Evolutionary conservation across 805 yeast genomes (phyloP), one percentile per base, ranked within the genome.

Genomic region (fission yeast (Schizosaccharomyces pombe)): DNA sequence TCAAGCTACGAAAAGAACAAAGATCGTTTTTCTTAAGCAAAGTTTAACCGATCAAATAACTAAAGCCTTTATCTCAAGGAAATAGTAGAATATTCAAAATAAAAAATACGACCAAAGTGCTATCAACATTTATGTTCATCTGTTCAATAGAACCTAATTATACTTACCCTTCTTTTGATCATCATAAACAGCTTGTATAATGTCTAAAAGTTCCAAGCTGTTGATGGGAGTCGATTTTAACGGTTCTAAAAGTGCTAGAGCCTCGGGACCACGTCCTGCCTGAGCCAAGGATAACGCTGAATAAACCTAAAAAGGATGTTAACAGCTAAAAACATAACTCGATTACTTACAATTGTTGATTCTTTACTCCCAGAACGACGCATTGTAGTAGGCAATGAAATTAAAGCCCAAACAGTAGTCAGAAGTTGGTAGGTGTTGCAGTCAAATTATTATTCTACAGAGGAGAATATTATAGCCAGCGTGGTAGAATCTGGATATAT

Each of bases 251-350:
- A 43, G 30, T 16, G 28, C 30, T 22, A 43, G 19, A 26, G 49
- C 49, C n/a, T 43, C 49, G 14, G 49, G 14, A 43, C 49, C 49
- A n/a, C 49, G 49, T n/a, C 49, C 49, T n/a, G 30, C 19, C 26
- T 43, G 28, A 14, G 49, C 49, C 49, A 43, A 43, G 26, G 49
- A 22, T 5, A 43, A 29, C 14, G 49, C 49, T 14, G 49, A 43
- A n/a, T 43, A 43, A 19, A 43, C 49, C 49, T 43, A 9, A 16
- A 22, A 28, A 43, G 22, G 22, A 5, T 16, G 43, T 43, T 43
- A 43, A 26, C 26, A 12, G 2, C 19, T 30, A 37, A 37, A 24
- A 16, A 5, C 2, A 22, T 12, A 22, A 26, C 12, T 8, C 14
- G 14, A 8, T 8, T 6, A 43, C 49, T 14, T 43, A 43, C 49